A percentile compares a stretch with the other conserved stretches of the same genome.
Evolutionary conservation across 164 flowering plant species (phyloP).

Genomic region (Liquidambar formosana): DNA sequence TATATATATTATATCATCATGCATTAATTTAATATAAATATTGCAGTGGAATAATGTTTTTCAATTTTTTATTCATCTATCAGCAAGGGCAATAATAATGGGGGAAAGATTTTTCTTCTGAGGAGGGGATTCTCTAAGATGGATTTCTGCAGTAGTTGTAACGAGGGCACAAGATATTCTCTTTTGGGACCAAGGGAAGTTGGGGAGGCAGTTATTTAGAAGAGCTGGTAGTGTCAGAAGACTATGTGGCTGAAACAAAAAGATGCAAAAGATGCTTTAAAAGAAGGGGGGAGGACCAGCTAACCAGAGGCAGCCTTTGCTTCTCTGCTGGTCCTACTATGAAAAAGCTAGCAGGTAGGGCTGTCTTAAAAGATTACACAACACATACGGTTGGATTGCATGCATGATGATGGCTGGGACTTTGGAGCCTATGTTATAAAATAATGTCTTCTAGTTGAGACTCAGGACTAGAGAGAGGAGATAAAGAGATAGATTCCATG

Average conservation of each 20-base stretch:
- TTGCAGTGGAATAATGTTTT: no score
- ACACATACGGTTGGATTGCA: not conserved
- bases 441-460: no score
- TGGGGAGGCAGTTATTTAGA: slow-evolving; percentile 7
- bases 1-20: not conserved
- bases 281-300: slow-evolving; percentile 5
- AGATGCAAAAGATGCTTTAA: slow-evolving; percentile 3
- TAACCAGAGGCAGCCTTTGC: slow-evolving; percentile 11
- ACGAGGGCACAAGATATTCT: slow-evolving; percentile 6
- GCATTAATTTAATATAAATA: no score
- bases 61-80: no score
- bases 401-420: not conserved
- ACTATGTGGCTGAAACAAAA: slow-evolving; percentile 15
- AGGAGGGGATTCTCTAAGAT: slow-evolving; percentile 2
- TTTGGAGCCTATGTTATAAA: not conserved
- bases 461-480: no score
- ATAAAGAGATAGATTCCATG: no score
- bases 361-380: not conserved
- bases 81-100: not conserved
- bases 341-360: not conserved
- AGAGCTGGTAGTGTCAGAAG: not conserved
- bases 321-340: slow-evolving; percentile 12
- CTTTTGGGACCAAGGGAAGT: slow-evolving; percentile 11
- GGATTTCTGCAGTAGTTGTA: not conserved
- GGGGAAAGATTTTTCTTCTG: slow-evolving; percentile 6